Evolutionary conservation across 176 grass and related monocot species (phyloP), one percentile per base, ranked within the genome.

Genomic region (Alopecurus myosuroides): DNA sequence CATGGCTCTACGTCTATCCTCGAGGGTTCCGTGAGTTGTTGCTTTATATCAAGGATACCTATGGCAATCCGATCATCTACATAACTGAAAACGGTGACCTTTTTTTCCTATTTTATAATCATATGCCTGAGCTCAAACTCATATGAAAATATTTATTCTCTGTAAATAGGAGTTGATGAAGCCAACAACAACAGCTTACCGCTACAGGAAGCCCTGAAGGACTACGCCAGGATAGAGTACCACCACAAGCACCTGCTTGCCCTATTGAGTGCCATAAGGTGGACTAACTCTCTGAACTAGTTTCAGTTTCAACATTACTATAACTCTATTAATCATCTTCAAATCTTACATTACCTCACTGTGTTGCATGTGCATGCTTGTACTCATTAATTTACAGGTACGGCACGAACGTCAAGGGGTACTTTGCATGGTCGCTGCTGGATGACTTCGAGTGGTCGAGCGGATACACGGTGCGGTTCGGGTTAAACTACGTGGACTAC

Each of bases 31-130:
- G 11, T 29, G 85, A 90, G 10, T 30, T 94, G 5, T n/a, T 92
- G n/a, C 62, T 94, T 10, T 88, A 94, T 63, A 30, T 88, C 22
- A 94, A 91, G 72, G 30, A 77, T 2, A 92, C 85, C 11, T 94
- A 94, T 11, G 70, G 49, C 3, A 92, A 92, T 44, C 89, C 89
- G 12, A 22, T 49, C 1, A 23, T 94, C 67, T 92, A 81, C 76
- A 81, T 92, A 11, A 89, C 90, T n/a, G 90, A 92, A 87, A 94
- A 94, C 9, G 87, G 92, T 82, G 77, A 74, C 7, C 35, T 39
- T 7, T 25, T 25, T 17, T 26, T 62, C 6, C 13, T 49, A 2
- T 28, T 14, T 5, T 45, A 9, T 34, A 3, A 3, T 0, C 4
- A 8, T 5, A 19, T 1, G 75, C 62, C 2, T 0, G 2, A 13